Percentiles rank a stretch among this genome's conserved stretches.
phyloP scores from a whole-genome alignment of 2,329 filamentous ascomycete genomes.

The Fusarium odoratissimum region DNA sequence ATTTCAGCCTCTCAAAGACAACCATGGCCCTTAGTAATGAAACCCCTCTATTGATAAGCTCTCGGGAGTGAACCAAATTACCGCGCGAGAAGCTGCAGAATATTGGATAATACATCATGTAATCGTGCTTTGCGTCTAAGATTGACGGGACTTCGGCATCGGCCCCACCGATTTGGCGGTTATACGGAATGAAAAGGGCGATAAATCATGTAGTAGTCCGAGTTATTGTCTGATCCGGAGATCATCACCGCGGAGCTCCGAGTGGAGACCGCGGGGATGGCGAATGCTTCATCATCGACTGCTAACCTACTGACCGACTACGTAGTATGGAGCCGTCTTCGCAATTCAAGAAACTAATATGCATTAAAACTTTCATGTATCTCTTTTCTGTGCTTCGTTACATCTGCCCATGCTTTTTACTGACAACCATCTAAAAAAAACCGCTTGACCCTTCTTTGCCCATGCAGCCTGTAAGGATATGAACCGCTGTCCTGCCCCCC shows the following conservation, averaged over 20 bases:
- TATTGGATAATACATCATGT: conserved; percentile 22
- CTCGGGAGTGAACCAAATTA: background rate
- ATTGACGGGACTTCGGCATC: conserved; percentile 38
- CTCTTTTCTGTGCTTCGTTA: conserved; percentile 47
- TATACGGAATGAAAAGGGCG: background rate
- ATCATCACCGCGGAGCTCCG: background rate
- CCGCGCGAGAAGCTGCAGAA: background rate
- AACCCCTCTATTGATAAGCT: conserved; percentile 29
- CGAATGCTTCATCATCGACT: background rate
- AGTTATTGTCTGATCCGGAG: background rate
- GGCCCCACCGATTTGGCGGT: background rate
- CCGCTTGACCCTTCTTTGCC: conserved; percentile 42
- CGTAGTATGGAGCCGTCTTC: background rate
- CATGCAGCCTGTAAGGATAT: conserved; percentile 42
- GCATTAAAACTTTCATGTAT: conserved; percentile 45
- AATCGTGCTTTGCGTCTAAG: conserved; percentile 17
- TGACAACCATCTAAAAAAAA: conserved; percentile 45
- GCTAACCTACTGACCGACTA: background rate
- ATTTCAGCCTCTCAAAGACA: conserved; percentile 5
- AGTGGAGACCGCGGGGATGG: conserved; percentile 1
- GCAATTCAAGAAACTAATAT: background rate
- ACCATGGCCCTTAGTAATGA: conserved; percentile 19
- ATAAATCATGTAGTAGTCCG: background rate
- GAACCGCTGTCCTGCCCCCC: conserved; percentile 38
- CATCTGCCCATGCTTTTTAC: conserved; percentile 46